These are phyloP conservation scores for Bolboschoenus planiculmis DNA, from an alignment of 176 grass and related monocot species.

Conservation along the genomic window DNA sequence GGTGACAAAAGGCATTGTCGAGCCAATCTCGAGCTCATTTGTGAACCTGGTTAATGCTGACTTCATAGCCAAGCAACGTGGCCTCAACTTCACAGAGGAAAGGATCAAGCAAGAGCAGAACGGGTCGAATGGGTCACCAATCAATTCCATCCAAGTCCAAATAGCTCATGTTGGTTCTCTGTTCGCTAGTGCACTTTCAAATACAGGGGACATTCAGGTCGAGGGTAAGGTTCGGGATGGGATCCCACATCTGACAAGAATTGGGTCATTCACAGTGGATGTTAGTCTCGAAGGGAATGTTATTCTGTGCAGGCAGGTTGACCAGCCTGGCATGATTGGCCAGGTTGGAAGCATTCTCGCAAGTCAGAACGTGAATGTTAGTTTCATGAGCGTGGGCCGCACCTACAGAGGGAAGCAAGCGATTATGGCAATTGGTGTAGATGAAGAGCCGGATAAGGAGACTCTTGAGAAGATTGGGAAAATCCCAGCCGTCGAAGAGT, in stretches of 20 bases:
- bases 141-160: constrained; percentile 68
- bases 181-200: constrained; percentile 58
- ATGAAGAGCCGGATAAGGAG: constrained; percentile 74
- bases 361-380: constrained; percentile 74
- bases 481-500: constrained; percentile 72
- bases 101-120: constrained; percentile 39
- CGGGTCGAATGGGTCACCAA: constrained; percentile 43
- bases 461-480: constrained; percentile 64
- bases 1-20: constrained; percentile 86
- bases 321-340: constrained; percentile 92
- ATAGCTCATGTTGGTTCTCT: constrained; percentile 57
- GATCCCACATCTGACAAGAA: constrained; percentile 60
- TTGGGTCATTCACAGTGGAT: constrained; percentile 70
- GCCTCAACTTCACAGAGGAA: constrained; percentile 73
- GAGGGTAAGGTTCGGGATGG: constrained; percentile 83
- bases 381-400: constrained; percentile 93
- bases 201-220: constrained; percentile 56
- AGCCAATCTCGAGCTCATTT: constrained; percentile 66
- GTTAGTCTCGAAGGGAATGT: constrained; percentile 84
- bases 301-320: constrained; percentile 87
- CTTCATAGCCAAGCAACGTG: constrained; percentile 77
- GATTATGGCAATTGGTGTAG: constrained; percentile 95
- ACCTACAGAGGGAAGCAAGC: constrained; percentile 75
- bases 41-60: constrained; percentile 94
- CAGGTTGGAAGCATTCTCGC: constrained; percentile 75